Base-by-base conservation (phyloP, 225 moss, liverwort and hornwort species). In the Takakia lepidozioides region DNA sequence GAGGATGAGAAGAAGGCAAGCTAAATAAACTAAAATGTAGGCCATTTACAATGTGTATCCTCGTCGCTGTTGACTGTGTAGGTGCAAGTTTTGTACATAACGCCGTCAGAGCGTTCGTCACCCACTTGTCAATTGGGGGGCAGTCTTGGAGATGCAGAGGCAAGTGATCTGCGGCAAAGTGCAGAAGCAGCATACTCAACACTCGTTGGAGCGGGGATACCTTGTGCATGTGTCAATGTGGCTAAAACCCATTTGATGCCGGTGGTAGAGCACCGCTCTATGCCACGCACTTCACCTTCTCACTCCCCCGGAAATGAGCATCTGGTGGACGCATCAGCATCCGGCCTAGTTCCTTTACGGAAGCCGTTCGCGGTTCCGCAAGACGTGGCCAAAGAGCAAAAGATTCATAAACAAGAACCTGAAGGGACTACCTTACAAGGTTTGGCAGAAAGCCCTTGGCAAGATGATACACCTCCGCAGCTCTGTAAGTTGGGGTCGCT, bases 161-260 rank as follows among this genome's bases (percentile, higher is more conserved):
- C 52, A 29, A 54, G 58, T 48, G 66, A 72, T 5, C 26, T 67
- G 27, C 65, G 75, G 51, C 69, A 68, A 21, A 73, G 62, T 26
- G 41, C 54, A 38, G 3, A 64, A 23, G 68, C 66, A 44, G 48
- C 71, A 18, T 56, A 46, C 19, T 49, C 82, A 30, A 67, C 66
- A 34, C 30, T 76, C 35, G 37, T 69, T 55, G 81, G 82, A 48
- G 54, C 87, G 46, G 75, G 65, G 28, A 52, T 98, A 17, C 78
- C 91, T 8, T 91, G 87, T 59, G 78, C 70, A 26, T 98, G 91
- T 70, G 85, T 91, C 10, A 72, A 58, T 65, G 91, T 98, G 48
- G 80, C 82, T 14, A 87, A 75, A 63, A 60, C 77, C 19, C 81
- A 70, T 22, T 43, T 87, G 48, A 32, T 70, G 57, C 70, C 82